Percentiles rank a stretch among this genome's conserved stretches.
These are phyloP conservation scores for Elsinoe australis DNA, from an alignment of 2,329 filamentous ascomycete genomes.

Conservation along the genomic window DNA sequence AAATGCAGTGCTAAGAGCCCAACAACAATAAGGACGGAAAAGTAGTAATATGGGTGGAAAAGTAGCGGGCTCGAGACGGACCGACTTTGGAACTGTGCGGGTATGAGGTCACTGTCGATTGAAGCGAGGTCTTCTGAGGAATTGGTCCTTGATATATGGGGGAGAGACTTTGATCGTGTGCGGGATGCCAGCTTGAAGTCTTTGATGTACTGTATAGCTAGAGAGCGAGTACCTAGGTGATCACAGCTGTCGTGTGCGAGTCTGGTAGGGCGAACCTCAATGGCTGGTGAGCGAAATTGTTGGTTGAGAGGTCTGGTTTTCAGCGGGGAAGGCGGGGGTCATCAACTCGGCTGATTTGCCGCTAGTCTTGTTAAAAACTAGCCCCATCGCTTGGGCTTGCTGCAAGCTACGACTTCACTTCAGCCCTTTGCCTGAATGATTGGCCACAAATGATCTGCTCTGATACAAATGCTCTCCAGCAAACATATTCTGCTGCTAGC, in stretches of 20 bases:
- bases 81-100: constrained; percentile 11
- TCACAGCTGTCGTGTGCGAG: neutral
- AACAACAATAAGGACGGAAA: constrained; percentile 12
- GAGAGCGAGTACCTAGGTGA: neutral
- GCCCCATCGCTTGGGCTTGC: constrained; percentile 4
- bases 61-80: constrained; percentile 1
- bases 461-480: too few species aligned
- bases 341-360: too few species aligned
- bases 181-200: constrained; percentile 16
- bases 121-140: constrained; percentile 20
- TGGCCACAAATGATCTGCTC: too few species aligned
- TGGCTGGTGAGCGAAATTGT: constrained; percentile 2
- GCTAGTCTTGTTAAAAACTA: constrained; percentile 12
- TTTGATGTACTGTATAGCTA: neutral
- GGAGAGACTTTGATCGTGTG: constrained; percentile 17
- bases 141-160: constrained; percentile 20
- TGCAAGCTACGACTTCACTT: neutral
- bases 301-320: constrained; percentile 12
- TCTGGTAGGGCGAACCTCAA: neutral
- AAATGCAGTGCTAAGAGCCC: constrained; percentile 3
- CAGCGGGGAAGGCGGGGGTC: constrained; percentile 12
- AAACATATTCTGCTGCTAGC: too few species aligned
- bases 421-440: too few species aligned
- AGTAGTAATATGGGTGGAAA: constrained; percentile 10
- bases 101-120: constrained; percentile 22